phyloP scores from a whole-genome alignment of 352 stramenopile genomes.

The Thraustochytrium sp. region DNA sequence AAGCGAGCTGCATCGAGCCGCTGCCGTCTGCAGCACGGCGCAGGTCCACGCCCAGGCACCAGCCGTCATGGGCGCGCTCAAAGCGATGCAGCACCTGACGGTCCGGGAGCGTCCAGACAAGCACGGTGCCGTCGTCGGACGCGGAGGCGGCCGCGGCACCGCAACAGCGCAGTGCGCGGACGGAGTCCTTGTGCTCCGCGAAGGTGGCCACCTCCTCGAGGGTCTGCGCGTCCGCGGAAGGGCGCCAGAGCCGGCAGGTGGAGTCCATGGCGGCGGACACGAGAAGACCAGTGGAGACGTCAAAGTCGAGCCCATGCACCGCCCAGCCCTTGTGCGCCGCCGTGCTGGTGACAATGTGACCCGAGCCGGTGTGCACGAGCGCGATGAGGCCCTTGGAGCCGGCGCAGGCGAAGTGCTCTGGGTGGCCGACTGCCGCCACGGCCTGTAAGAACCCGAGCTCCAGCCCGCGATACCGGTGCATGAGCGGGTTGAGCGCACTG shows the following conservation, averaged over 20 bases:
- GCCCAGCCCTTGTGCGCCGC: background rate
- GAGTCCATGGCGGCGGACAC: background rate
- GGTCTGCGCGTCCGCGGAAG: background rate
- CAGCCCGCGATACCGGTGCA: constrained; percentile 1
- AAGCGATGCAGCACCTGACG: background rate
- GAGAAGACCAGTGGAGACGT: background rate
- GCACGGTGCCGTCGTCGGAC: constrained; percentile 28
- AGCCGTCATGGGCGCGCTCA: background rate
- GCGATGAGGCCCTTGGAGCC: background rate
- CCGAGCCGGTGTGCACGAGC: background rate
- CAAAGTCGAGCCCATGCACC: background rate
- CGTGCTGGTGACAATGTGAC: background rate
- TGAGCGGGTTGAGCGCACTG: constrained; percentile 8
- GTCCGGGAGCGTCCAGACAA: background rate
- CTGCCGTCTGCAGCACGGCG: background rate
- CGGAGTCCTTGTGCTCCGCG: background rate
- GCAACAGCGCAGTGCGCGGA: background rate
- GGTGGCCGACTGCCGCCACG: background rate
- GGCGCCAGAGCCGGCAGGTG: constrained; percentile 22
- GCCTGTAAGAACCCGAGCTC: background rate
- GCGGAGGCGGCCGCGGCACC: background rate
- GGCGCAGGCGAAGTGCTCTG: background rate
- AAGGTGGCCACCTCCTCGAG: background rate
- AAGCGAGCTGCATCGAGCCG: background rate
- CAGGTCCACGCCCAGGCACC: background rate